Evolutionary conservation across 192 early-diverging fungal species (phyloP).

Genomic region (Diversispora eburnea): DNA sequence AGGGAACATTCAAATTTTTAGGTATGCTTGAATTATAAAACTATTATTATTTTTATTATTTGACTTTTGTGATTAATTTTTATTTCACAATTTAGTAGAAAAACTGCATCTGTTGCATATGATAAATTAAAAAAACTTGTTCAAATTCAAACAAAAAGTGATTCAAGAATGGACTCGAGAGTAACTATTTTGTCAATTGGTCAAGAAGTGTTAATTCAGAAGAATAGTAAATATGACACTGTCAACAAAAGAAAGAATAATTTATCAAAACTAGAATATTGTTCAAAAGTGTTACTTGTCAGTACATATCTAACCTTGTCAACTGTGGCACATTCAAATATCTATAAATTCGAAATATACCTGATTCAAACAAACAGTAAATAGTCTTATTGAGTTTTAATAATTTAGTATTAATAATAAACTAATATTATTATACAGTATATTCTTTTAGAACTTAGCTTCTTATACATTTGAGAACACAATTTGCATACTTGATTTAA

Average conservation of each 20-base stretch:
- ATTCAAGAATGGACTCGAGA: background rate
- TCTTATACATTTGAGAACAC: slow-evolving; percentile 1
- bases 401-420: background rate
- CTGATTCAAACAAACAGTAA: slow-evolving; percentile 17
- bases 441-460: slow-evolving; percentile 14
- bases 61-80: background rate
- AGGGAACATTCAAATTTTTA: background rate
- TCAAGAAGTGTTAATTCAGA: slow-evolving; percentile 10
- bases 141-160: background rate
- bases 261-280: slow-evolving; percentile 18
- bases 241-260: background rate
- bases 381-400: background rate
- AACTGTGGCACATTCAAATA: background rate
- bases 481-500: slow-evolving; percentile 7
- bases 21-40: background rate
- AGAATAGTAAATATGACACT: background rate
- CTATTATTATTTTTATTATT: background rate
- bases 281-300: background rate
- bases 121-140: slow-evolving; percentile 19
- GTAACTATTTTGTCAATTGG: slow-evolving; percentile 3
- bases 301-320: background rate
- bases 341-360: slow-evolving; percentile 13
- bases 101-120: background rate
- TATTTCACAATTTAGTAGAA: slow-evolving; percentile 1
- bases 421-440: background rate